These are phyloP conservation scores for Salix udensis DNA, from an alignment of 345 rosid genomes.

Conservation along the genomic window DNA sequence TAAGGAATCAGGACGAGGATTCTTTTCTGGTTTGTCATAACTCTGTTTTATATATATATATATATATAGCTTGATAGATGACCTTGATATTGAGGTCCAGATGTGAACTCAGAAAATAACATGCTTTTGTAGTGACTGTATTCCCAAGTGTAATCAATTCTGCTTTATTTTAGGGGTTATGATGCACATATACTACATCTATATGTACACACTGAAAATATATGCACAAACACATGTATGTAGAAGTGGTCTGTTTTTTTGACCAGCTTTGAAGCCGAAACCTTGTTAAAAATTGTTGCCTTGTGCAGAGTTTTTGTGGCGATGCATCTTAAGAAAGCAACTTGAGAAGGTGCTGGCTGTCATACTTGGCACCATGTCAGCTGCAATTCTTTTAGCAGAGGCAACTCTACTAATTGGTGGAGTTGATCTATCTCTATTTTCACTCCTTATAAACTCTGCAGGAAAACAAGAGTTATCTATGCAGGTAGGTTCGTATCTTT, in stretches of 20 bases:
- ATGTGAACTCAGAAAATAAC: not conserved
- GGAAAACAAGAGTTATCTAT: conserved; percentile 36
- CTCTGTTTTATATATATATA: not conserved
- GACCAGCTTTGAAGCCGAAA: not conserved
- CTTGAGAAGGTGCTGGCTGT: conserved; percentile 64
- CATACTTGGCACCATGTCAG: conserved; percentile 74
- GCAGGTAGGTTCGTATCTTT: conserved; percentile 18
- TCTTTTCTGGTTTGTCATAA: not conserved
- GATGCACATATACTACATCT: not conserved
- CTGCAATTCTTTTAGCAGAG: conserved; percentile 95
- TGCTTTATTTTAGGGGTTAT: not conserved
- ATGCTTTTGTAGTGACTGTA: not conserved
- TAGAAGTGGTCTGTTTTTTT: not conserved
- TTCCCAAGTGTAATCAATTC: not conserved
- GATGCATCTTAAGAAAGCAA: conserved; percentile 68
- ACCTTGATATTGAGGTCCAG: not conserved
- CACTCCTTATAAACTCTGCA: conserved; percentile 76
- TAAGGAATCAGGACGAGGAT: not conserved
- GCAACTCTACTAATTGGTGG: conserved; percentile 54
- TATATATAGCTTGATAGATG: not conserved
- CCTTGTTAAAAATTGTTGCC: not conserved
- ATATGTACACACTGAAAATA: not conserved
- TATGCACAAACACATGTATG: not conserved
- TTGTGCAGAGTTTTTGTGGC: conserved; percentile 82
- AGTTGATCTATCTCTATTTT: conserved; percentile 86